A percentile compares a stretch with the other conserved stretches of the same genome.
Evolutionary conservation across 176 grass and related monocot species (phyloP).

Genomic region (Avena eriantha): DNA sequence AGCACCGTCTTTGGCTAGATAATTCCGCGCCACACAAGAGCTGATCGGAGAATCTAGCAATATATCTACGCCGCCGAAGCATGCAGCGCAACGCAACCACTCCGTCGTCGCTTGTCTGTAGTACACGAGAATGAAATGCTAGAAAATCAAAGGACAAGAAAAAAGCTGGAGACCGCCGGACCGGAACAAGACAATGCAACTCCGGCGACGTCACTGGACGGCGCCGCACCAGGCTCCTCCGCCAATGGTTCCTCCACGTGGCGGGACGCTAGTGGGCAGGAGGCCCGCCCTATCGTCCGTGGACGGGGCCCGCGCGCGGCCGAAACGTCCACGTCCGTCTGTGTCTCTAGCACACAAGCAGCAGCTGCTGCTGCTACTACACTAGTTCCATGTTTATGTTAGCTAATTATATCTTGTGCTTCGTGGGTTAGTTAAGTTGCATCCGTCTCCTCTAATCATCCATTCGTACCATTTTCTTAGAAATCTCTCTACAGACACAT

Average conservation of each 20-base stretch:
- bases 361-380: neutral
- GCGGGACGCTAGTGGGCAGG: neutral
- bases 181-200: neutral
- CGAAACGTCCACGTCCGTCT: neutral
- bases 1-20: neutral
- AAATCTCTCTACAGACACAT: too few species aligned
- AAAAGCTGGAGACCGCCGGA: neutral
- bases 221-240: conserved; percentile 11
- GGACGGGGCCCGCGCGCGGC: neutral
- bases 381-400: too few species aligned
- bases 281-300: conserved; percentile 43
- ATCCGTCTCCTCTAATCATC: too few species aligned
- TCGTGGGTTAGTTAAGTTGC: too few species aligned
- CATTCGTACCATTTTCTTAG: too few species aligned
- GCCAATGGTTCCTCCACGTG: conserved; percentile 48
- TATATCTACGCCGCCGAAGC: conserved; percentile 13
- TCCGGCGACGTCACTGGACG: conserved; percentile 44
- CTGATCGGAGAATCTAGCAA: neutral
- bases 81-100: conserved; percentile 1
- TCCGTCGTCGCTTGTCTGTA: neutral
- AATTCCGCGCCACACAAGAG: neutral
- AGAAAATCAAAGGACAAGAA: neutral
- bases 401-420: too few species aligned
- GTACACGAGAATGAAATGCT: neutral
- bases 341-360: neutral